Conservation (phyloP, 2,329 filamentous ascomycete species). For the Xylogone sp. region DNA sequence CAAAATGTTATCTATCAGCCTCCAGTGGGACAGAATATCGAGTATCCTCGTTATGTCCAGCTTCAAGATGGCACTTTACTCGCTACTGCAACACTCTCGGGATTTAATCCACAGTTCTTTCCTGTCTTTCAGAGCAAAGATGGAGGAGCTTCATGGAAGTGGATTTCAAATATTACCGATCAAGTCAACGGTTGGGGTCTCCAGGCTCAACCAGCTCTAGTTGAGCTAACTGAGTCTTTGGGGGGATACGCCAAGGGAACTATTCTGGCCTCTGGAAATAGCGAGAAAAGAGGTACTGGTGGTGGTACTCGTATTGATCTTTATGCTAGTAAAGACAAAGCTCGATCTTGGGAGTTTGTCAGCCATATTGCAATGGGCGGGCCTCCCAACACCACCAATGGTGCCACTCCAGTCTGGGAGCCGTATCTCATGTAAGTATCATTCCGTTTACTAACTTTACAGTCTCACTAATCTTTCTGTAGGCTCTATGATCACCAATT, state of each 20-base stretch:
- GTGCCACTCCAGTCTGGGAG: conserved; percentile 65
- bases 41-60: not conserved
- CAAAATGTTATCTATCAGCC: not conserved
- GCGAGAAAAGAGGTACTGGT: conserved; percentile 23
- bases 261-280: conserved; percentile 49
- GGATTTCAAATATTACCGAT: conserved; percentile 57
- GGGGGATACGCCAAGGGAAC: conserved; percentile 58
- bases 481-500: conserved; percentile 49
- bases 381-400: conserved; percentile 53
- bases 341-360: conserved; percentile 59
- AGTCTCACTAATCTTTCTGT: not conserved
- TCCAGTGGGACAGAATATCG: not conserved
- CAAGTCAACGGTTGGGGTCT: conserved; percentile 58
- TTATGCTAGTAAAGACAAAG: conserved; percentile 58
- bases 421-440: conserved; percentile 49
- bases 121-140: conserved; percentile 47
- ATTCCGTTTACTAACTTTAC: not conserved
- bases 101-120: conserved; percentile 28
- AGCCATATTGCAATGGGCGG: conserved; percentile 57
- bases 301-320: conserved; percentile 58
- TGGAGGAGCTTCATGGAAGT: conserved; percentile 52
- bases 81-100: not conserved
- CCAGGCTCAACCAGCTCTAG: conserved; percentile 63
- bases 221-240: conserved; percentile 53
- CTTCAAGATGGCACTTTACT: conserved; percentile 1